phyloP scores from a whole-genome alignment of 805 yeast species.

The Scheffersomyces lignosus region DNA sequence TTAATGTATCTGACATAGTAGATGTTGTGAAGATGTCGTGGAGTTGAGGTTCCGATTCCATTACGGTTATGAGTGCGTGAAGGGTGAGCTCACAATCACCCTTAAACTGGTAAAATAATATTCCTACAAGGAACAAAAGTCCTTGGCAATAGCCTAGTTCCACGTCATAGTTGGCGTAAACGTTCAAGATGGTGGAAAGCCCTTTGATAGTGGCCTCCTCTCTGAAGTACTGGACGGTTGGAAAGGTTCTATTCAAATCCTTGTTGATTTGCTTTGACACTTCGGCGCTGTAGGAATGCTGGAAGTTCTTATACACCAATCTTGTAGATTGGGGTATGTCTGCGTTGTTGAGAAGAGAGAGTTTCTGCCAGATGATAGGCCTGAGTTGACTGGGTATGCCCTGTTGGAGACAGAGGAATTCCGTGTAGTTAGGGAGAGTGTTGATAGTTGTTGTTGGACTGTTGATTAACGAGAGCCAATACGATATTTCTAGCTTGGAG shows the following conservation, averaged over 20 bases:
- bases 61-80: conserved; percentile 53
- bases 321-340: conserved; percentile 35
- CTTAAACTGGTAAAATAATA: conserved; percentile 44
- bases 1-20: conserved; percentile 55
- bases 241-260: conserved; percentile 62
- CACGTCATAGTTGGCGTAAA: conserved; percentile 61
- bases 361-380: conserved; percentile 44
- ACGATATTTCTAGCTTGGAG: conserved; percentile 36
- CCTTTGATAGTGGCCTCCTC: conserved; percentile 41
- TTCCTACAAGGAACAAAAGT: conserved; percentile 60
- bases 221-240: conserved; percentile 50
- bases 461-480: conserved; percentile 46
- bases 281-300: conserved; percentile 41
- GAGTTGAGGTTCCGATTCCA: conserved; percentile 55
- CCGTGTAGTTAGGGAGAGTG: conserved; percentile 49
- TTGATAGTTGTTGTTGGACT: conserved; percentile 45
- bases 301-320: conserved; percentile 38
- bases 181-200: conserved; percentile 57
- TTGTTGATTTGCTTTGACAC: conserved; percentile 49
- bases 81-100: conserved; percentile 42
- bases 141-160: conserved; percentile 74
- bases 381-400: conserved; percentile 48
- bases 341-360: conserved; percentile 30
- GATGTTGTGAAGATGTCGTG: conserved; percentile 51
- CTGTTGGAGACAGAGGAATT: conserved; percentile 41